Evolutionary conservation across 352 stramenopile genomes (phyloP).

Genomic region (Phytophthora cactorum): DNA sequence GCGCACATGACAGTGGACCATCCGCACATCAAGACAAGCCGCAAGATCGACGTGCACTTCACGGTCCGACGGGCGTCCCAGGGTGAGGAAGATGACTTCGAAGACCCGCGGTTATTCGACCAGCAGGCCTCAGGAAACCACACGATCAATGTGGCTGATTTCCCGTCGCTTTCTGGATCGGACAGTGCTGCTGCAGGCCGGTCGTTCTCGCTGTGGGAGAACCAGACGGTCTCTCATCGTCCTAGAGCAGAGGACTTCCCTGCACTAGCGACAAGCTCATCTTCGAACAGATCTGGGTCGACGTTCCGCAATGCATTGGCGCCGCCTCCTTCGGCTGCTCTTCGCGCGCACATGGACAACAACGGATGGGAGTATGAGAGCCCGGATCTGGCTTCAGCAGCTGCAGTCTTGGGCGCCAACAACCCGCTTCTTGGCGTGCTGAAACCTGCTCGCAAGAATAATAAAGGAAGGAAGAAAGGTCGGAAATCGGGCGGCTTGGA

Average conservation of each 20-base stretch:
- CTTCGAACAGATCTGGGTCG: conserved; percentile 24
- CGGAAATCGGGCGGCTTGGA: conserved; percentile 44
- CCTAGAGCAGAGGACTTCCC: conserved; percentile 77
- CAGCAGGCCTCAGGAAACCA: conserved; percentile 30
- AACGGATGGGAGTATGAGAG: conserved; percentile 74
- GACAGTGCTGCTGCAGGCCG: conserved; percentile 34
- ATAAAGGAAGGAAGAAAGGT: conserved; percentile 56
- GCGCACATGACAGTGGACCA: conserved; percentile 84
- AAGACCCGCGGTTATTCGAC: conserved; percentile 58
- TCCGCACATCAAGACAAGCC: conserved; percentile 83
- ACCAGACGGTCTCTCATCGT: conserved; percentile 48
- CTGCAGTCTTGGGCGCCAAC: conserved; percentile 76
- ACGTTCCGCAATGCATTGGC: conserved; percentile 77
- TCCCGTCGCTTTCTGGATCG: conserved; percentile 70
- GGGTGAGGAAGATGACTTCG: conserved; percentile 53
- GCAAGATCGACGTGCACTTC: conserved; percentile 90
- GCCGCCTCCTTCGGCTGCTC: conserved; percentile 69
- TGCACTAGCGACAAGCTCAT: conserved; percentile 38
- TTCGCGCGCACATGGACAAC: conserved; percentile 76
- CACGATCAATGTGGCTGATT: conserved; percentile 88
- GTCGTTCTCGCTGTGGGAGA: conserved; percentile 74
- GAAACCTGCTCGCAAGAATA: conserved; percentile 81
- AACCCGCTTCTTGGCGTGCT: conserved; percentile 83
- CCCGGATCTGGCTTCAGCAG: conserved; percentile 64
- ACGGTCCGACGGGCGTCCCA: conserved; percentile 67